These are phyloP conservation scores for Debaryomyces prosopidis DNA, from an alignment of 805 yeast species.

Conservation along the genomic window DNA sequence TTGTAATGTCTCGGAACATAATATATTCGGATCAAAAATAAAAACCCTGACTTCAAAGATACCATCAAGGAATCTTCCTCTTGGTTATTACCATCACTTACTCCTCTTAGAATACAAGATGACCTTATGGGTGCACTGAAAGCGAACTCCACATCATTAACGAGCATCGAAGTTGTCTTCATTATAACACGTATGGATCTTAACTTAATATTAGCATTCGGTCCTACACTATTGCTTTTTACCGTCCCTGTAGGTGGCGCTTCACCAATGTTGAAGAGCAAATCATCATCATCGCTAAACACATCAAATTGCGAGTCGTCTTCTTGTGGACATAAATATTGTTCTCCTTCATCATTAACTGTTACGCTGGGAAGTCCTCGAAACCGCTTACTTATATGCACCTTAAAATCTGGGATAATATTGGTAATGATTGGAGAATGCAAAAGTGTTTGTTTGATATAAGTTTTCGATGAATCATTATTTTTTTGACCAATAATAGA, in stretches of 20 bases:
- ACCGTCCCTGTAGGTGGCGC: slow-evolving; percentile 2
- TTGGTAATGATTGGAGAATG: slow-evolving; percentile 39
- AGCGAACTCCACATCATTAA: slow-evolving; percentile 30
- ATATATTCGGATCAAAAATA: slow-evolving; percentile 41
- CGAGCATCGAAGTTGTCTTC: slow-evolving; percentile 29
- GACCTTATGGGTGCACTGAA: slow-evolving; percentile 33
- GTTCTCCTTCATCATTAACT: slow-evolving; percentile 39
- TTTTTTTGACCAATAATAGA: slow-evolving; percentile 1
- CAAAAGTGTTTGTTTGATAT: slow-evolving; percentile 37
- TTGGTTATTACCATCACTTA: slow-evolving; percentile 10
- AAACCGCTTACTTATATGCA: slow-evolving; percentile 29
- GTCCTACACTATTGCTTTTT: slow-evolving; percentile 1
- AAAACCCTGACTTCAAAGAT: slow-evolving; percentile 39
- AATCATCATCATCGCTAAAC: slow-evolving; percentile 37
- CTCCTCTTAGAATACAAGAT: slow-evolving; percentile 27
- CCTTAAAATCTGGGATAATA: slow-evolving; percentile 34
- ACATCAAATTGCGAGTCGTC: slow-evolving; percentile 41
- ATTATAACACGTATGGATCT: slow-evolving; percentile 27
- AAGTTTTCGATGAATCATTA: slow-evolving; percentile 7
- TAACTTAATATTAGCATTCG: background rate
- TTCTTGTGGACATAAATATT: slow-evolving; percentile 28
- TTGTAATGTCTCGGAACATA: slow-evolving; percentile 29
- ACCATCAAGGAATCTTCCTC: slow-evolving; percentile 42
- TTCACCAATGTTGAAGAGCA: slow-evolving; percentile 14
- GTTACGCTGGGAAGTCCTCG: slow-evolving; percentile 34